Conservation (phyloP, 2,329 filamentous ascomycete genomes). For the Venturiaceae sp. region DNA sequence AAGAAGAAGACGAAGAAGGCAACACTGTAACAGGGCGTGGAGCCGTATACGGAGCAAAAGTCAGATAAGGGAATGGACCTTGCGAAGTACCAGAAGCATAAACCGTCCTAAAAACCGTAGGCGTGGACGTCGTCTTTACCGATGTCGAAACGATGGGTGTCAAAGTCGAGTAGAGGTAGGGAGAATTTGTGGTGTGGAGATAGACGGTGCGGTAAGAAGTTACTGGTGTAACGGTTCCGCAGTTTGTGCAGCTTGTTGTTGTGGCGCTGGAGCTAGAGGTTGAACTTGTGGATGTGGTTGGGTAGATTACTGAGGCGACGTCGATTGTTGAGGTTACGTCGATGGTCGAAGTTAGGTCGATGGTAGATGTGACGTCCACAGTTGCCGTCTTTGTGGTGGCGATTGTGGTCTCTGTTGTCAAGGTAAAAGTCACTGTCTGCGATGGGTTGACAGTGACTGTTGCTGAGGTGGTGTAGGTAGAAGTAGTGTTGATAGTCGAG, state of each 20-base stretch:
- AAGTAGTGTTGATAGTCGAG: not conserved
- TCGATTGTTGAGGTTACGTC: not conserved
- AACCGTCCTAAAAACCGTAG: no score
- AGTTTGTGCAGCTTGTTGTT: not conserved
- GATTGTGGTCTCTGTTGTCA: not conserved
- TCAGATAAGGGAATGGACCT: no score
- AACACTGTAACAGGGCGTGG: no score
- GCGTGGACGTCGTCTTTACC: not conserved
- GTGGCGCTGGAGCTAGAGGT: not conserved
- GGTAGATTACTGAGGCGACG: no score
- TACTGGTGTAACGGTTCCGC: not conserved
- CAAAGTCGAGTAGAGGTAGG: not conserved
- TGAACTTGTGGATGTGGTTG: not conserved
- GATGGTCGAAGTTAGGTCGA: not conserved
- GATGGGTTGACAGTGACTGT: not conserved
- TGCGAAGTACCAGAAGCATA: no score
- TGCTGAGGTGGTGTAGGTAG: not conserved
- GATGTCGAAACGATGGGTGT: not conserved
- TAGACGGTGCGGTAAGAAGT: not conserved
- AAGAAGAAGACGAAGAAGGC: no score
- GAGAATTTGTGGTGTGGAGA: not conserved
- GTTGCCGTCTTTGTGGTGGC: not conserved
- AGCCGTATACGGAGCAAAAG: no score
- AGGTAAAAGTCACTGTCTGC: not conserved
- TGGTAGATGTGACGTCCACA: not conserved